Percentiles rank a stretch among this genome's conserved stretches.
Conservation (phyloP, 2,329 filamentous ascomycete species). For the Orbilia brochopaga region DNA sequence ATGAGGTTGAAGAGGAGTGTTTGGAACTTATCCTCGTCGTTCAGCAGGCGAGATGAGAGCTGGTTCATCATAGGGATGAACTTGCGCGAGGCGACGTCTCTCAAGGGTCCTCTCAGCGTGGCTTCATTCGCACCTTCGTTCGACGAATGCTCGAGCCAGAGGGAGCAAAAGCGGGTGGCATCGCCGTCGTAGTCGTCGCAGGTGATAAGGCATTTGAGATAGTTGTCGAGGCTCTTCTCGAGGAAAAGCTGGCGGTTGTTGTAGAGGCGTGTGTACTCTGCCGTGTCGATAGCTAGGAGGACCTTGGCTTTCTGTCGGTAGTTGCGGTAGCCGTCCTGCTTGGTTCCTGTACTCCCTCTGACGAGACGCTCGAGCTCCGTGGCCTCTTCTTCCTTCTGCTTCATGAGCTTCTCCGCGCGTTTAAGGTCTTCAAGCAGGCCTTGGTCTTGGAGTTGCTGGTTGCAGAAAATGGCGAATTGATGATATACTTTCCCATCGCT, state of each 20-base stretch:
- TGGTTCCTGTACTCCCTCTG: constrained; percentile 58
- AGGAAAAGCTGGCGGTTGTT: constrained; percentile 80
- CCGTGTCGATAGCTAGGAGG: constrained; percentile 89
- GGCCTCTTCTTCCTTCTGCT: constrained; percentile 82
- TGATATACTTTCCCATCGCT: constrained; percentile 86
- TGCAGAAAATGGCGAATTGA: constrained; percentile 93
- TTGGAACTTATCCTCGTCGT: constrained; percentile 75
- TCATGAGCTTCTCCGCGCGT: constrained; percentile 76
- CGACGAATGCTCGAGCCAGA: constrained; percentile 90
- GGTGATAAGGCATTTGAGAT: constrained; percentile 80
- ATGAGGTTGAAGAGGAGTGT: constrained; percentile 74
- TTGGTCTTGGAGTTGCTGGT: constrained; percentile 86
- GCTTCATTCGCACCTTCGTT: constrained; percentile 77
- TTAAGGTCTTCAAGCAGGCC: constrained; percentile 83
- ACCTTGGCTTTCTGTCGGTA: constrained; percentile 75
- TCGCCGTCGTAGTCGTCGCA: constrained; percentile 90
- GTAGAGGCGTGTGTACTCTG: constrained; percentile 80
- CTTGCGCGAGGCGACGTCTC: constrained; percentile 82
- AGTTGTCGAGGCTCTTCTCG: constrained; percentile 89
- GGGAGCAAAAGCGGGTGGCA: constrained; percentile 84
- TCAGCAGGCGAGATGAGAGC: constrained; percentile 86
- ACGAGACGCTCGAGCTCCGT: constrained; percentile 71
- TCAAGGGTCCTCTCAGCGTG: constrained; percentile 71
- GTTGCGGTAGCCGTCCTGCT: constrained; percentile 63
- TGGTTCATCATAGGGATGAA: constrained; percentile 95